Base-by-base conservation (phyloP, 2,329 filamentous ascomycete species). In the Claviceps purpurea region DNA sequence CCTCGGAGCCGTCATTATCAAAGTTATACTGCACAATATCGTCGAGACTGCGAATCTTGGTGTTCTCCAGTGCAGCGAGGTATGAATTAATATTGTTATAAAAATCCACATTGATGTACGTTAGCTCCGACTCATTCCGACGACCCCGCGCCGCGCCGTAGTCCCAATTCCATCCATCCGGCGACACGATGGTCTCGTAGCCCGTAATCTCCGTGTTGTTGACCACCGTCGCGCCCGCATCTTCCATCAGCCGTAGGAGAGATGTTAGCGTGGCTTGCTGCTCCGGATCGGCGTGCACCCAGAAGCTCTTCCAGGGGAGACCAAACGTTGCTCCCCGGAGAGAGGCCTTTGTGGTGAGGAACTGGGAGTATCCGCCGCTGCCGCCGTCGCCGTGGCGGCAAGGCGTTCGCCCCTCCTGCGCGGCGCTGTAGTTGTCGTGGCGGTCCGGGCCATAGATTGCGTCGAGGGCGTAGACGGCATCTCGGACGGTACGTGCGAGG, bases 51-150 rank as follows among this genome's bases (percentile, higher is more conserved):
- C 70, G 72, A 40, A 85, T 73, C 5, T 72, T 62, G 5, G 80
- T 84, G 66, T 85, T 85, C 24, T 70, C 66, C 0, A 87, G 71
- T 56, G 81, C 76, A 0, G 76, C 70, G 0, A 87, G 76, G 57
- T 87, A 88, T 1, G 69, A 64, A 51, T 75, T 73, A 63, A 87
- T 73, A 60, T 77, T 72, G 60, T 74, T 75, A 65, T 84, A 84
- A 59, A 84, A 84, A 62, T 86, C 81, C 0, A 82, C 79, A 64
- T 87, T 87, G 57, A 89, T 73, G 48, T 84, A 79, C 0, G 81
- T 85, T 65, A 83, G 88, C 63, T 88, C 84, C 14, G 81, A 87
- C 65, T 87, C 79, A 55, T 88, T 87, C n/a, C 80, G 68, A 59
- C 70, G 80, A 2, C 82, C 81, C 4, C 82, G 76, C 1, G 70